phyloP scores from a whole-genome alignment of 2,329 filamentous ascomycete genomes.

The Tolypocladium ovalisporum region DNA sequence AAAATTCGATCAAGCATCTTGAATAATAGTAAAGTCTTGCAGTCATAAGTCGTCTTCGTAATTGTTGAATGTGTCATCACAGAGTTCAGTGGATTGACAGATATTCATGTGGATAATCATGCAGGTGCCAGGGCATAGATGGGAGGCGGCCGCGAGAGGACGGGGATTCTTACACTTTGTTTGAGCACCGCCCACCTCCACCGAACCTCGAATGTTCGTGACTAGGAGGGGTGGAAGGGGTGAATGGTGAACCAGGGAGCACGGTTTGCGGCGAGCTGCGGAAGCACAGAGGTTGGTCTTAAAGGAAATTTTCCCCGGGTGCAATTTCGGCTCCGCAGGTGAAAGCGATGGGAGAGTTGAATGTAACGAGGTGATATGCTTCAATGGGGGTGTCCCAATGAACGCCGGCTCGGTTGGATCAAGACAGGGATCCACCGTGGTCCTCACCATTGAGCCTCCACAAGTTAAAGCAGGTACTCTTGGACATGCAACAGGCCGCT shows the following conservation, averaged over 20 bases:
- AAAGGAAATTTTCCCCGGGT: neutral
- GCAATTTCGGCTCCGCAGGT: neutral
- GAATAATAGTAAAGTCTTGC: neutral
- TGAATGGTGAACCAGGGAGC: neutral
- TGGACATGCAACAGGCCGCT: neutral
- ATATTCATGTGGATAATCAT: constrained; percentile 44
- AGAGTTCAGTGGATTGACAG: constrained; percentile 50
- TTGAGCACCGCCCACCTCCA: neutral
- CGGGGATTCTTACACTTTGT: neutral
- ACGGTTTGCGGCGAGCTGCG: neutral
- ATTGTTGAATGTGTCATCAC: constrained; percentile 31
- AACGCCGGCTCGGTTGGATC: too few species aligned
- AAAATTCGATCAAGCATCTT: neutral
- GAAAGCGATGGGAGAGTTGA: neutral
- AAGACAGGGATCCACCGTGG: too few species aligned
- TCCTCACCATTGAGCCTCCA: too few species aligned
- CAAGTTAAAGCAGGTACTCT: neutral
- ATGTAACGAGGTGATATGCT: neutral
- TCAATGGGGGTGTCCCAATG: neutral
- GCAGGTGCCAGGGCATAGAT: neutral
- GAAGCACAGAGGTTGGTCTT: neutral
- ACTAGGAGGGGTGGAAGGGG: neutral
- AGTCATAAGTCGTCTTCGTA: constrained; percentile 35
- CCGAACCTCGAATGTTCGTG: neutral
- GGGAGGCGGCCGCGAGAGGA: neutral